Percentiles rank a stretch among this genome's conserved stretches.
Evolutionary conservation across 1,139 yeast species (phyloP).

Genomic region (Entelexis paramagnoliae): DNA sequence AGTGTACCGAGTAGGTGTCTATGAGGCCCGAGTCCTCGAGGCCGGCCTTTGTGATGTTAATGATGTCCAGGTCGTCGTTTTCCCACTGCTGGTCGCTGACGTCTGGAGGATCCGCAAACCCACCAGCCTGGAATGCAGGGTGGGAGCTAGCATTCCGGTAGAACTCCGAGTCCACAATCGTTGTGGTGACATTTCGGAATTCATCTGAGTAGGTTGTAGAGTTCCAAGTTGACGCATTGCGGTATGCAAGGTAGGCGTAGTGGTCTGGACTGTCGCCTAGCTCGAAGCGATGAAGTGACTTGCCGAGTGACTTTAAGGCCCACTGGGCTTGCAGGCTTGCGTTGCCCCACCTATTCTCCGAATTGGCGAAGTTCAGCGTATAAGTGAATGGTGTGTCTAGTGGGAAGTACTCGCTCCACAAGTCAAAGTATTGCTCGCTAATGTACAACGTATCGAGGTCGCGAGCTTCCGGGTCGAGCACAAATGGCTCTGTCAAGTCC

Average conservation of each 20-base stretch:
- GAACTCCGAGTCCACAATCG: background rate
- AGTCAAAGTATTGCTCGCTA: background rate
- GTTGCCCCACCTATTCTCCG: background rate
- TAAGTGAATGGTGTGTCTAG: background rate
- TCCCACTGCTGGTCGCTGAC: background rate
- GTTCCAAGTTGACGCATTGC: background rate
- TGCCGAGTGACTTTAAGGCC: background rate
- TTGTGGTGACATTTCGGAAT: background rate
- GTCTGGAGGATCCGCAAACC: background rate
- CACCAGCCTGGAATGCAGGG: background rate
- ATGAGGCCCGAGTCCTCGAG: background rate
- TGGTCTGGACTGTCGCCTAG: constrained; percentile 4
- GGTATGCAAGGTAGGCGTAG: background rate
- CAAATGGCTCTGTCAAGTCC: background rate
- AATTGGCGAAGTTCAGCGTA: background rate
- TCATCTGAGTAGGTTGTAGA: background rate
- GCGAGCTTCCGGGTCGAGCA: background rate
- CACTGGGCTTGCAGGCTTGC: background rate
- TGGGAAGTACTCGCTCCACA: background rate
- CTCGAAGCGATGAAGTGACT: background rate
- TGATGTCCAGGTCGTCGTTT: constrained; percentile 1
- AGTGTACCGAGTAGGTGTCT: background rate
- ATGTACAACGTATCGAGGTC: background rate
- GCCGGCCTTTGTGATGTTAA: background rate
- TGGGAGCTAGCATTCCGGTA: background rate